A percentile compares a stretch with the other conserved stretches of the same genome.
Conservation (phyloP, 139 green algal species). For the Haematococcus sp. region DNA sequence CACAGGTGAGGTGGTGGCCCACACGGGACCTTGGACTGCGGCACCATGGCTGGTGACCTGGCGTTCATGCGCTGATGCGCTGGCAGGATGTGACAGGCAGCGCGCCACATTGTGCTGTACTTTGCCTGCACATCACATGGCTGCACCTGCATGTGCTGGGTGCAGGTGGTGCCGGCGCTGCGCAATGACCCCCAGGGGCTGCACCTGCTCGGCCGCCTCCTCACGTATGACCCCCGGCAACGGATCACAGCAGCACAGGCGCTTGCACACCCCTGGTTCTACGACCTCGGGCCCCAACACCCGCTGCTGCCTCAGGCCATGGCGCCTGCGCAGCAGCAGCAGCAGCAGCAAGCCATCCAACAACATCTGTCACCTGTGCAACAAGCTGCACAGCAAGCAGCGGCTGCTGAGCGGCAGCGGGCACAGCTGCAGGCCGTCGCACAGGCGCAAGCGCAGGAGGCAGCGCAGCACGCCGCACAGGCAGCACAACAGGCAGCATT, state of each 20-base stretch:
- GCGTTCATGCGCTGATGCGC: too few species aligned
- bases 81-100: not conserved
- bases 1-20: slow-evolving; percentile 25
- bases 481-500: not conserved
- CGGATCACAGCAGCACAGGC: slow-evolving; percentile 63
- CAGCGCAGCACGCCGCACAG: not conserved
- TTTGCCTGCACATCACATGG: not conserved
- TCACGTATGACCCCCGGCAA: slow-evolving; percentile 54
- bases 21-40: too few species aligned
- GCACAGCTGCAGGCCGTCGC: not conserved
- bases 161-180: slow-evolving; percentile 34
- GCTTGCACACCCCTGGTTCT: slow-evolving; percentile 69
- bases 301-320: not conserved
- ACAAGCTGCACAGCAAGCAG: too few species aligned
- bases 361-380: not conserved
- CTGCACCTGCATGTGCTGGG: not conserved
- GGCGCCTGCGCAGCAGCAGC: not conserved
- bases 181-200: slow-evolving; percentile 23
- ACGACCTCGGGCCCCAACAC: slow-evolving; percentile 18
- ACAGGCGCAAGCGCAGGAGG: not conserved
- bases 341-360: not conserved
- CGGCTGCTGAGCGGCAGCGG: not conserved
- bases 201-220: slow-evolving; percentile 48
- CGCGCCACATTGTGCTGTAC: not conserved
- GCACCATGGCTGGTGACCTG: too few species aligned